Base-by-base conservation (phyloP, 2,329 filamentous ascomycete genomes). In the Cryphonectria radicalis region DNA sequence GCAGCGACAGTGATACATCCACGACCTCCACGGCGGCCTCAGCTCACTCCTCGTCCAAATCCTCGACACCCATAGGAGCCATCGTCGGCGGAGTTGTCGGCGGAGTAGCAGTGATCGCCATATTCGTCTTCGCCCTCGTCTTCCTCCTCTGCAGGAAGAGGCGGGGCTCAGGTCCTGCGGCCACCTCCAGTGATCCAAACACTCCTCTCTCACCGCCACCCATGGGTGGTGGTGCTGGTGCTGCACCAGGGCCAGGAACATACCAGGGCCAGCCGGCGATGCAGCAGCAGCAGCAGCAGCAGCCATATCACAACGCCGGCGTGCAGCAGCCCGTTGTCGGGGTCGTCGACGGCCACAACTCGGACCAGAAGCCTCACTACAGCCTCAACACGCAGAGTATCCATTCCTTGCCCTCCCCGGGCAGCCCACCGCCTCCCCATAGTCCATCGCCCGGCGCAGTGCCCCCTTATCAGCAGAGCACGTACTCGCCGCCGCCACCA, bases 61-160 rank as follows among this genome's bases (percentile, higher is more conserved):
- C 73, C 0, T 68, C 71, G 19, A 69, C 73, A 32, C 74, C 74
- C 37, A 69, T 75, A 7, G 79, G 77, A 40, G 73, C 79, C 70
- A 80, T 81, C 55, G 77, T 77, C 4, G 79, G 79, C 42, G 79
- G 79, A 50, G 79, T 78, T 10, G 76, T 81, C 3, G 79, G 76
- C 70, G 79, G 76, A 22, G 63, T 78, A 0, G 77, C 70, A 37
- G 76, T 75, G n/a, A 63, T 81, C 35, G 79, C 70, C 22, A 71
- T 80, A 7, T 74, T 80, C 70, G 71, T 67, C 66, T 62, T 78
- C n/a, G 77, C 73, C 57, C 74, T 75, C 71, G 77, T 79, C 68
- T 75, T 77, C 66, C 43, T 81, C n/a, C 65, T 77, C 50, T 79
- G 79, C 43, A 73, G 75, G 63, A 76, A 73, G 55, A 76, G 73